Base-by-base conservation (phyloP, 2,329 filamentous ascomycete genomes). In the Aciculosporium take region DNA sequence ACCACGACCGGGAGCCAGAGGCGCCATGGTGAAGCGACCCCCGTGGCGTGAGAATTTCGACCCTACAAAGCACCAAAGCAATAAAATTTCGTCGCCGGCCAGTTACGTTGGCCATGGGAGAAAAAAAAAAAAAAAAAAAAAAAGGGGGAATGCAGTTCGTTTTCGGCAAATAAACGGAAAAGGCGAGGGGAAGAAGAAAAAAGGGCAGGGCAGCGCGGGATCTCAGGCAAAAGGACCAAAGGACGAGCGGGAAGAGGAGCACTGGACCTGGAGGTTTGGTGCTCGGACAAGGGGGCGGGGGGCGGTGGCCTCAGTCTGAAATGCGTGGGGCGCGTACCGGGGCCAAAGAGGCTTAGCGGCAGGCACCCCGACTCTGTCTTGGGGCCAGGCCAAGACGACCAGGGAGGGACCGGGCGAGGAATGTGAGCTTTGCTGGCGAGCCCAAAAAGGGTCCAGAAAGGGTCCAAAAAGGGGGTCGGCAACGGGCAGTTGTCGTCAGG, bases 11-110 rank as follows among this genome's bases (percentile, higher is more conserved):
- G 44, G 44, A 46, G 40, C 43, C 33, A 43, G 39, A 42, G 48
- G 50, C 49, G 51, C 48, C 49, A 55, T 53, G 45, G 48, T 45
- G 43, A 46, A 48, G 25, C 46, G 42, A 41, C 37, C 40, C n/a
- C n/a, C n/a, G n/a, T n/a, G 43, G 39, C 25, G 37, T 29, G 33
- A 38, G 40, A 27, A 13, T 33, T 41, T 31, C n/a, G 43, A 39
- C 37, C 37, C n/a, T n/a, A n/a, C 36, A 46, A 27, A 40, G 33
- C 31, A 33, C 40, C 42, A n/a, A 35, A 44, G 44, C 42, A 48
- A 44, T 20, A 40, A 45, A 42, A 44, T 46, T 40, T 48, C 45
- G 46, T 44, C 40, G 41, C 40, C 40, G 30, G 43, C 29, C 36
- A 17, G 38, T 47, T 43, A 47, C 45, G 42, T 46, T 46, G 48